phyloP scores from a whole-genome alignment of 2,329 filamentous ascomycete species.

The Neobulgaria alba region DNA sequence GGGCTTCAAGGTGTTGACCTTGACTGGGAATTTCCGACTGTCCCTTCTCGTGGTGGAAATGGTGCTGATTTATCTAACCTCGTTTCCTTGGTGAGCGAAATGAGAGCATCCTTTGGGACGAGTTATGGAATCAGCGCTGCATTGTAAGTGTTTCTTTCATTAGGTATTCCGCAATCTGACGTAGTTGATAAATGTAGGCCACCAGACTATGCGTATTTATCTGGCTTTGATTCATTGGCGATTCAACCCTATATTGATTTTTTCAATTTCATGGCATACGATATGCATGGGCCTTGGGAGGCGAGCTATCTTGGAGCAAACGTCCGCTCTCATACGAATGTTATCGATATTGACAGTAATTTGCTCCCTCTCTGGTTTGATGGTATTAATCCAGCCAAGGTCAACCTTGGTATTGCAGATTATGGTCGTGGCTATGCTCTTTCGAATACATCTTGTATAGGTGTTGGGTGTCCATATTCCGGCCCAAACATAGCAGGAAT shows the following conservation, averaged over 20 bases:
- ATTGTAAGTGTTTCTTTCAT: constrained; percentile 21
- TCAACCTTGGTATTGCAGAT: constrained; percentile 39
- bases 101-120: constrained; percentile 27
- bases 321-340: constrained; percentile 34
- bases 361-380: constrained; percentile 35
- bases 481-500: neutral
- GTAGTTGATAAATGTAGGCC: too few relatives aligned
- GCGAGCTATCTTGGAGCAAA: constrained; percentile 24
- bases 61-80: constrained; percentile 32
- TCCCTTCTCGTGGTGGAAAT: constrained; percentile 30
- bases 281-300: constrained; percentile 37
- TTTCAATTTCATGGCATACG: constrained; percentile 31
- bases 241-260: constrained; percentile 26
- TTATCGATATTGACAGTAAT: constrained; percentile 34
- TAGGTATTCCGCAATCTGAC: too few relatives aligned
- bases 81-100: constrained; percentile 22
- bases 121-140: constrained; percentile 35
- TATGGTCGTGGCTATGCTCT: constrained; percentile 39
- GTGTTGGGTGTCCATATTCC: neutral
- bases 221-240: constrained; percentile 24
- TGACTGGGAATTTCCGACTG: constrained; percentile 39
- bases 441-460: neutral
- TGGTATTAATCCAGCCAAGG: constrained; percentile 32
- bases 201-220: constrained; percentile 27
- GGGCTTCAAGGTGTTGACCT: constrained; percentile 37